phyloP scores from a whole-genome alignment of 371 early-diverging fungal species.

The Rhizopus stolonifer region DNA sequence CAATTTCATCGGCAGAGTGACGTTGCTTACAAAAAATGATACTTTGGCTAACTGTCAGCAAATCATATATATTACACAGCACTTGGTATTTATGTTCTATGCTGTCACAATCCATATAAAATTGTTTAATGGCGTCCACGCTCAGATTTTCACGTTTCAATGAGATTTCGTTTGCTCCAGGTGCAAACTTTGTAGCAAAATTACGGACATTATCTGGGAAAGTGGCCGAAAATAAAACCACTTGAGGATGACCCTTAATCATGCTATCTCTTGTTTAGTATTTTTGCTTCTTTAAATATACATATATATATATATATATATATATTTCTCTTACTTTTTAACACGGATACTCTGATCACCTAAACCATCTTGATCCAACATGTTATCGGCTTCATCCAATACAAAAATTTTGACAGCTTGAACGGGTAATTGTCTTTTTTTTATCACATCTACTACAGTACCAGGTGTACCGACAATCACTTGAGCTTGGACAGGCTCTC shows the following conservation, averaged over 20 bases:
- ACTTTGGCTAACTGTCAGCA: conserved; percentile 94
- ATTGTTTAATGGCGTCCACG: conserved; percentile 95
- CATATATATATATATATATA: too few relatives aligned
- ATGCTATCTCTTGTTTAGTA: conserved; percentile 27
- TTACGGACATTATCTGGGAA: conserved; percentile 80
- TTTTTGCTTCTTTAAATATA: background rate
- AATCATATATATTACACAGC: conserved; percentile 82
- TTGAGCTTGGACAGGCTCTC: conserved; percentile 68
- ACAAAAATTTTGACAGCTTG: conserved; percentile 74
- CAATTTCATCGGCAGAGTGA: conserved; percentile 83
- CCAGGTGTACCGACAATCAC: conserved; percentile 97
- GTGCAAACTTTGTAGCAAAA: conserved; percentile 81
- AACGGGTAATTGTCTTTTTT: conserved; percentile 58
- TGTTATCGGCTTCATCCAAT: conserved; percentile 94
- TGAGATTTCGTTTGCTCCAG: conserved; percentile 83
- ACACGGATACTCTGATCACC: conserved; percentile 85
- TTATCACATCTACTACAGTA: conserved; percentile 75
- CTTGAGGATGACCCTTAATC: conserved; percentile 72
- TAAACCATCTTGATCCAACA: conserved; percentile 87
- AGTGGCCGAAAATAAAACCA: conserved; percentile 96
- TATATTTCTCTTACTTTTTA: conserved; percentile 55
- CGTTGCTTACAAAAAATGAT: conserved; percentile 94
- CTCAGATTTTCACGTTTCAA: conserved; percentile 89
- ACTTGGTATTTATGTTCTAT: conserved; percentile 82
- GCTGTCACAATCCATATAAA: conserved; percentile 90